Percentiles rank a stretch among this genome's conserved stretches.
Conservation (phyloP, 176 grass and related monocot genomes). For the Stipa capillata region DNA sequence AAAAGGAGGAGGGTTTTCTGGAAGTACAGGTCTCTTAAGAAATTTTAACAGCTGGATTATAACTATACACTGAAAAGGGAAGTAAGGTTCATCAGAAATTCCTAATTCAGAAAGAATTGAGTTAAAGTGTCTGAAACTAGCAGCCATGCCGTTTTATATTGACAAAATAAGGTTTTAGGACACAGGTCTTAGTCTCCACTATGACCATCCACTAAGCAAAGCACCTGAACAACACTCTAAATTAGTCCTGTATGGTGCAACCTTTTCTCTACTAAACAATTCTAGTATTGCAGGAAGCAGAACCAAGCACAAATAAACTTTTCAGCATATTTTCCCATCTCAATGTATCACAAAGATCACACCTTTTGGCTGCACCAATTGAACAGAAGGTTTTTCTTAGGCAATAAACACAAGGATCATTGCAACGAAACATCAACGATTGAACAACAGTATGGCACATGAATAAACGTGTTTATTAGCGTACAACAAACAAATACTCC, state of each 20-base stretch:
- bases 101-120: not conserved
- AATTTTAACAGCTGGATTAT: not conserved
- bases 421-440: not conserved
- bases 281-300: not conserved
- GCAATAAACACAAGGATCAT: not conserved
- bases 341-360: not conserved
- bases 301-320: not conserved
- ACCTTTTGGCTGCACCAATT: not conserved
- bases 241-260: not conserved
- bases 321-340: not conserved
- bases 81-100: not conserved
- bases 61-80: not conserved
- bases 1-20: not conserved
- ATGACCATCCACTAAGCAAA: not conserved
- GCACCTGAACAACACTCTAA: not conserved
- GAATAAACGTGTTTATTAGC: not conserved
- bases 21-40: not conserved
- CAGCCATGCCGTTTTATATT: not conserved
- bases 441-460: not conserved
- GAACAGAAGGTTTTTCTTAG: too few relatives aligned
- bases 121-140: not conserved
- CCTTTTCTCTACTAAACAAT: not conserved
- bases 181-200: not conserved
- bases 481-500: not conserved
- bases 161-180: slow-evolving; percentile 4